Conservation (phyloP, 345 rosid genomes). For the Moricandia arvensis region DNA sequence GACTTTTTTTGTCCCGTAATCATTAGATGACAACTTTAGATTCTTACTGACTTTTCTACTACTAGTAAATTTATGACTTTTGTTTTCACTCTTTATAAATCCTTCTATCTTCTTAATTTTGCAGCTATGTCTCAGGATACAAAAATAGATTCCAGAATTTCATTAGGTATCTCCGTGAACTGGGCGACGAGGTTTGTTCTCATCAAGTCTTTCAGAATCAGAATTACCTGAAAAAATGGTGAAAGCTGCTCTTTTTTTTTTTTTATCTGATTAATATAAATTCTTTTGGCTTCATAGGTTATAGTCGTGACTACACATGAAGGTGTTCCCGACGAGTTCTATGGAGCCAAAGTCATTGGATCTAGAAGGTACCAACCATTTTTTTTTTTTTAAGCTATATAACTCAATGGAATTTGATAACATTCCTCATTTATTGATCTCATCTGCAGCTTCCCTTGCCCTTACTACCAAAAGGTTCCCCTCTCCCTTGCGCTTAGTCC, state of each 20-base stretch:
- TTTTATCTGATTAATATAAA: background rate
- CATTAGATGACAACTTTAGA: background rate
- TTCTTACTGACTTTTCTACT: too few species aligned
- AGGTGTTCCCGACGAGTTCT: constrained; percentile 93
- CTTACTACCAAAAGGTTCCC: constrained; percentile 93
- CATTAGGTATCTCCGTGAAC: constrained; percentile 84
- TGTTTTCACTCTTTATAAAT: too few species aligned
- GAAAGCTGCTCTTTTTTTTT: background rate
- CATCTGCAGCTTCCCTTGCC: constrained; percentile 80
- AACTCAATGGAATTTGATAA: background rate
- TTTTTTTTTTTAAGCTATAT: background rate
- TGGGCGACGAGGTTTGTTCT: constrained; percentile 89
- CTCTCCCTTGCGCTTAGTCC: constrained; percentile 97
- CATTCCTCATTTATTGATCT: background rate
- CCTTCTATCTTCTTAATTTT: constrained; percentile 27
- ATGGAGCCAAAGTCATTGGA: constrained; percentile 95
- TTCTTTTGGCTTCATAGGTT: constrained; percentile 47
- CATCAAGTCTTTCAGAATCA: too few species aligned
- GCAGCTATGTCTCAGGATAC: constrained; percentile 96
- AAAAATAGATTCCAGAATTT: constrained; percentile 98
- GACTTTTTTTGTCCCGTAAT: constrained; percentile 20
- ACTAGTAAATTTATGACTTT: too few species aligned
- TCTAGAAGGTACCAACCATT: constrained; percentile 65
- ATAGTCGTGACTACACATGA: constrained; percentile 98
- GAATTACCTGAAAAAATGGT: too few species aligned